Conservation (phyloP, 768 basidiomycete genomes). For the Cyathus striatus region DNA sequence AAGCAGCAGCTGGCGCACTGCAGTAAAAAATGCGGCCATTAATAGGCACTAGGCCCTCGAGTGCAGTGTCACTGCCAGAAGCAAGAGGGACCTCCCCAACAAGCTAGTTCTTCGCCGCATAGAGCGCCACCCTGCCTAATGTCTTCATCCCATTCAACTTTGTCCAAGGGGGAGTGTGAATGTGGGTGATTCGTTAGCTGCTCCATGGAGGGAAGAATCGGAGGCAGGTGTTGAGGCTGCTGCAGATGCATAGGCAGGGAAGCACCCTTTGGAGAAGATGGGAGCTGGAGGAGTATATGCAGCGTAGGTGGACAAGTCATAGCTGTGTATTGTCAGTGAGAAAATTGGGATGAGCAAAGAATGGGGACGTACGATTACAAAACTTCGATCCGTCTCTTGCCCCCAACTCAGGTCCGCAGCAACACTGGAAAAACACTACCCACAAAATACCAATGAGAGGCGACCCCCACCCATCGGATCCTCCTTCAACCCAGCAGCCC, state of each 20-base stretch:
- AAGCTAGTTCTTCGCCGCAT: conserved; percentile 37
- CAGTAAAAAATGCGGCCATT: conserved; percentile 45
- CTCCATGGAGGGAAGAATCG: no score
- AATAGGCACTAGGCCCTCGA: no score
- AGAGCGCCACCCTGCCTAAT: conserved; percentile 55
- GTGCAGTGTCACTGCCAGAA: no score
- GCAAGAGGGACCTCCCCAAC: no score
- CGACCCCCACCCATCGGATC: conserved; percentile 19
- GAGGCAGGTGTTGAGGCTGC: no score
- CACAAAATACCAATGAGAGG: conserved; percentile 29
- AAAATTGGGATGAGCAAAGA: background rate
- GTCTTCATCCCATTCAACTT: conserved; percentile 62
- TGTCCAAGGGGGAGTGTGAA: no score
- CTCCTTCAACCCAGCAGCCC: conserved; percentile 5
- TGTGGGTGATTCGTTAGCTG: no score
- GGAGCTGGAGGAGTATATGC: conserved; percentile 49
- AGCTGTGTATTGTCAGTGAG: conserved; percentile 29
- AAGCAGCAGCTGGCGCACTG: conserved; percentile 48
- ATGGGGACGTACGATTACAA: conserved; percentile 48
- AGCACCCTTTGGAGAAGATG: conserved; percentile 55
- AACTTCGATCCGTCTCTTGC: conserved; percentile 13
- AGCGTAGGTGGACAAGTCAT: conserved; percentile 51
- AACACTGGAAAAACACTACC: conserved; percentile 22
- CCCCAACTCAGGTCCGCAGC: conserved; percentile 12
- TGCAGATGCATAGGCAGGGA: conserved; percentile 53